Base-by-base conservation (phyloP, 805 yeast species). In the Starmerella cellae region DNA sequence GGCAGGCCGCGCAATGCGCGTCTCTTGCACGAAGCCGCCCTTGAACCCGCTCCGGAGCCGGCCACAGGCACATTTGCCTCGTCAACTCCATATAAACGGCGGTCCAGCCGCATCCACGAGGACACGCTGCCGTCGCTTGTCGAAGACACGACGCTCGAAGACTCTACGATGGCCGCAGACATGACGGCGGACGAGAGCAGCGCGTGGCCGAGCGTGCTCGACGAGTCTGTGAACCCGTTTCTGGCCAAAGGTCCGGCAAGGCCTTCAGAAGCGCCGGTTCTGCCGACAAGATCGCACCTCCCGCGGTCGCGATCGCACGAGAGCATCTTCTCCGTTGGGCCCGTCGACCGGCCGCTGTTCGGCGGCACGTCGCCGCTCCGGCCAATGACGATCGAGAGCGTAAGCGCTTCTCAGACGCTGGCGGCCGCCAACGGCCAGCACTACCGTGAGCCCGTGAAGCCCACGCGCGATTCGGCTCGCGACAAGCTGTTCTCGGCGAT, bases 271-370 rank as follows among this genome's bases (percentile, higher is more conserved):
- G 26, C 26, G 5, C 37, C 37, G 24, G n/a, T 24, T 13, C 28
- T 9, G 13, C 28, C 28, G 11, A 13, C 14, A 17, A 26, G 41
- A 33, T 48, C 52, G 32, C 39, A 13, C 21, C 32, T 43, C 27
- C 32, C 17, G 29, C 42, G 50, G 8, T 38, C 50, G 4, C 41
- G 29, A 3, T 51, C 55, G 6, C 55, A 51, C 37, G 55, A 51
- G 26, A 47, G 52, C 35, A 45, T 51, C 9, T 37, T 51, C 17
- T 41, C 51, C 13, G n/a, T 49, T 5, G 43, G 32, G 11, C 40
- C 46, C 6, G 23, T 5, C 23, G 22, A n/a, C 24, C 26, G 14
- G 21, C 35, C 47, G 6, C 28, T 48, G 24, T 37, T 45, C 5
- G 17, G 19, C 22, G 28, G 23, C 24, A 31, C 10, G 14, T 5